Base-by-base conservation (phyloP, 345 rosid genomes). In the Eucalyptus cladocalyx region DNA sequence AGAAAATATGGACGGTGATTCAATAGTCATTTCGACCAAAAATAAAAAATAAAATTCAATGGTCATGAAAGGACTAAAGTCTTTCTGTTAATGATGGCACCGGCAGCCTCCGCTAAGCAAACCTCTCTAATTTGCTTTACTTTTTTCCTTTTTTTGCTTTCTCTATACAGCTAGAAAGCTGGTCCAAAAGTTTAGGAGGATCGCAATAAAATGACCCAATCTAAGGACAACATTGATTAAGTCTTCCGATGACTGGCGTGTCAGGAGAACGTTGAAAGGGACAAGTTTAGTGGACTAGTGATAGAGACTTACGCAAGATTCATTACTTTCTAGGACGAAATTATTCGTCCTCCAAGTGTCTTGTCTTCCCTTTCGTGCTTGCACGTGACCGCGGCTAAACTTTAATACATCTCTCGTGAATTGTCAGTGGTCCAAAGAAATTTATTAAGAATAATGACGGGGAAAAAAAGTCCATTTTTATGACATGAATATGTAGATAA, bases 321-420 rank as follows among this genome's bases (percentile, higher is more conserved):
- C 14, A 26, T 60, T 26, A 60, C 32, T 26, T 60, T 60, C 7
- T 60, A 60, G 16, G 67, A 58, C 16, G 67, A 58, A 58, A 58
- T 26, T 26, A 58, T 26, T 58, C 67, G n/a, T 58, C 67, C 67
- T 28, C 69, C 69, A 60, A 60, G n/a, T 60, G 8, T 60, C 8
- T 60, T 28, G n/a, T 60, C 0, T 11, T 28, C 0, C 30, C 0
- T 6, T 60, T 60, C 0, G 69, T 28, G 17, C 69, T 30, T 6
- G n/a, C 69, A 11, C 69, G 17, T 60, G 69, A 28, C 69, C 17
- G 69, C 69, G 17, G 69, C 69, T 60, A 12, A 60, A 3, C 17
- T 28, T 62, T 28, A 30, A 30, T 30, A 30, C 9, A 6, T 30
- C 69, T 62, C 69, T 30, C 34, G 8, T 62, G 69, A 62, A 62